These are phyloP conservation scores for Magnusiomyces suaveolens DNA, from an alignment of 1,139 yeast genomes.

Conservation along the genomic window DNA sequence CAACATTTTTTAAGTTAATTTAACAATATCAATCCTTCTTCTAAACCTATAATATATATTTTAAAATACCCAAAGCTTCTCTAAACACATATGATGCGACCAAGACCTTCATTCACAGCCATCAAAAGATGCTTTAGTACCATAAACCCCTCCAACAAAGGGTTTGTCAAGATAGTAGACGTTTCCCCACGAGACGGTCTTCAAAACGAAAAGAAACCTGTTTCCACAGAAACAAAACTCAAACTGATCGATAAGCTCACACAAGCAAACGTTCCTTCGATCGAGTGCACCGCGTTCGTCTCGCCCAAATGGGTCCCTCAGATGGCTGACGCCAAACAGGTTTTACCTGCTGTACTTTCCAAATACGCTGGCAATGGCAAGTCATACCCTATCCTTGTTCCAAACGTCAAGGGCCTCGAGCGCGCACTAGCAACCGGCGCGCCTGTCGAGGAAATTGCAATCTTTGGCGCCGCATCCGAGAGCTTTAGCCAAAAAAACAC, in stretches of 20 bases:
- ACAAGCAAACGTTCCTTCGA: constrained; percentile 24
- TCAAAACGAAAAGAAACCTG: constrained; percentile 28
- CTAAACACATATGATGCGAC: no score
- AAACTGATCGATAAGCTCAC: constrained; percentile 29
- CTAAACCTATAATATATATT: no score
- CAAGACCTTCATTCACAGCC: not conserved
- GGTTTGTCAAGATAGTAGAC: constrained; percentile 26
- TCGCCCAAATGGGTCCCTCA: constrained; percentile 35
- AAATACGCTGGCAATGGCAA: constrained; percentile 19
- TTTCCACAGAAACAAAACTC: constrained; percentile 28
- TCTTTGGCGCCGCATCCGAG: constrained; percentile 32
- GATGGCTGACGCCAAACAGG: constrained; percentile 15
- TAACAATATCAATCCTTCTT: no score
- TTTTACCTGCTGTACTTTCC: constrained; percentile 4
- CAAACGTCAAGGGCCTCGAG: constrained; percentile 29
- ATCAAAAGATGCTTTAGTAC: not conserved
- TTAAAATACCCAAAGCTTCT: no score
- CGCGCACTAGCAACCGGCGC: constrained; percentile 21
- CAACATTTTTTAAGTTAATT: no score
- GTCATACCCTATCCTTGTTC: constrained; percentile 29
- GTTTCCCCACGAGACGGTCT: constrained; percentile 34
- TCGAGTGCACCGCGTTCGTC: constrained; percentile 32
- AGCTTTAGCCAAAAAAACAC: constrained; percentile 30
- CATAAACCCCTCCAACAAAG: not conserved
- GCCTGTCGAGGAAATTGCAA: constrained; percentile 27